Conservation (phyloP, 202 grass and related monocot species). For the Cymbopogon flexuosus region DNA sequence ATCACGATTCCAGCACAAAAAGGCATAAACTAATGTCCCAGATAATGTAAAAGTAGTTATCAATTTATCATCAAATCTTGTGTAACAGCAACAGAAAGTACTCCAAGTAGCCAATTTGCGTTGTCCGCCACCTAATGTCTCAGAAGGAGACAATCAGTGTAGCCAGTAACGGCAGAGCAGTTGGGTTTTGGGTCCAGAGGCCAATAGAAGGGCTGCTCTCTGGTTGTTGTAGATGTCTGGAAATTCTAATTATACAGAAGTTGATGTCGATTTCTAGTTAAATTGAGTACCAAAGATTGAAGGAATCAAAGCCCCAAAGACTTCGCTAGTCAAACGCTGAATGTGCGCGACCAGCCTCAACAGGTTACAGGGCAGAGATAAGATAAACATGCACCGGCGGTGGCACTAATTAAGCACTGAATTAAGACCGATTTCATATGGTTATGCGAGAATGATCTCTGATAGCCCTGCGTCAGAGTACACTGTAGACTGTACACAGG, state of each 20-base stretch:
- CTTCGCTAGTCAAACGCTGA: background rate
- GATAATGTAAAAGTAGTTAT: background rate
- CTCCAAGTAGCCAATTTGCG: background rate
- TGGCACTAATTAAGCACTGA: background rate
- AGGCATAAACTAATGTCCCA: background rate
- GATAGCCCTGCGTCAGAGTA: background rate
- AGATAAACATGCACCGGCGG: background rate
- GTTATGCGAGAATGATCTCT: background rate
- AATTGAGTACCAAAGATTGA: background rate
- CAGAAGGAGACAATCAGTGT: background rate
- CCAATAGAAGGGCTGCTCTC: background rate
- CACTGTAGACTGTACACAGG: too few relatives aligned
- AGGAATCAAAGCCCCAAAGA: background rate
- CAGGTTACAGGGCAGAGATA: background rate
- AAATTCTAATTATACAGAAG: background rate
- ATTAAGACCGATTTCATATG: background rate
- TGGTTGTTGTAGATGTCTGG: background rate
- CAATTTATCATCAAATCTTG: background rate
- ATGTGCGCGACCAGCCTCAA: background rate
- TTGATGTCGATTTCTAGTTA: background rate
- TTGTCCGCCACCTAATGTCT: background rate
- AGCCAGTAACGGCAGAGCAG: background rate
- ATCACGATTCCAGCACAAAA: background rate
- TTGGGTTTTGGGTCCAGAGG: background rate
- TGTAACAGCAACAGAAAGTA: background rate